A percentile compares a stretch with the other conserved stretches of the same genome.
Conservation (phyloP, 2,329 filamentous ascomycete genomes). For the Fusarium cicatricum region DNA sequence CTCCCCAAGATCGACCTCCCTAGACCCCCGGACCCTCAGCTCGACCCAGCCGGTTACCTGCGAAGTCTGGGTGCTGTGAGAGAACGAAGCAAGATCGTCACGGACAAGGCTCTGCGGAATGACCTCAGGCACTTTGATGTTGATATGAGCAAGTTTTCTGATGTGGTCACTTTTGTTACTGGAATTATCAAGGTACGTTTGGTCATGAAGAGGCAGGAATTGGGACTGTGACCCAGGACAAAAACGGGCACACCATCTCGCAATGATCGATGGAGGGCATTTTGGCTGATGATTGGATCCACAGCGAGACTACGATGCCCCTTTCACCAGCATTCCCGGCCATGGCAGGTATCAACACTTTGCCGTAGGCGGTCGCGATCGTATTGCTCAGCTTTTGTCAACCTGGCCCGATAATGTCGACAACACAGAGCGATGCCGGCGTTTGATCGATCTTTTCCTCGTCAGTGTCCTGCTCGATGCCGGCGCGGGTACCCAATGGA, state of each 20-base stretch:
- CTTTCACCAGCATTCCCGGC: conserved; percentile 74
- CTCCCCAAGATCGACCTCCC: conserved; percentile 83
- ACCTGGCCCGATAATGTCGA: conserved; percentile 76
- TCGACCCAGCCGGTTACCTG: conserved; percentile 90
- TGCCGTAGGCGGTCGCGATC: conserved; percentile 78
- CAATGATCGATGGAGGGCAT: not conserved
- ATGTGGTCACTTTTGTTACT: conserved; percentile 88
- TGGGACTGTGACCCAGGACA: not conserved
- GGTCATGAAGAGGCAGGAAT: not conserved
- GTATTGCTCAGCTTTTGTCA: conserved; percentile 74
- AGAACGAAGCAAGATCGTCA: conserved; percentile 76
- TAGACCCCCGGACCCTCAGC: conserved; percentile 82
- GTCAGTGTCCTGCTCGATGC: conserved; percentile 85
- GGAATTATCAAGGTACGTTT: conserved; percentile 86
- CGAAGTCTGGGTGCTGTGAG: conserved; percentile 88
- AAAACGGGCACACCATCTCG: not conserved
- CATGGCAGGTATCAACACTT: conserved; percentile 89
- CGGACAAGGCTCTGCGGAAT: conserved; percentile 80
- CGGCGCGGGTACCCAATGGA: conserved; percentile 89
- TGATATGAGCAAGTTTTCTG: conserved; percentile 82
- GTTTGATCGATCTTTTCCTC: conserved; percentile 80
- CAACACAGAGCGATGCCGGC: conserved; percentile 75
- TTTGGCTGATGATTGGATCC: conserved; percentile 14
- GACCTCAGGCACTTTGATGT: conserved; percentile 87
- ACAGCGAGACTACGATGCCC: conserved; percentile 64